phyloP scores from a whole-genome alignment of 768 basidiomycete species.

The Agaricus subrufescens region DNA sequence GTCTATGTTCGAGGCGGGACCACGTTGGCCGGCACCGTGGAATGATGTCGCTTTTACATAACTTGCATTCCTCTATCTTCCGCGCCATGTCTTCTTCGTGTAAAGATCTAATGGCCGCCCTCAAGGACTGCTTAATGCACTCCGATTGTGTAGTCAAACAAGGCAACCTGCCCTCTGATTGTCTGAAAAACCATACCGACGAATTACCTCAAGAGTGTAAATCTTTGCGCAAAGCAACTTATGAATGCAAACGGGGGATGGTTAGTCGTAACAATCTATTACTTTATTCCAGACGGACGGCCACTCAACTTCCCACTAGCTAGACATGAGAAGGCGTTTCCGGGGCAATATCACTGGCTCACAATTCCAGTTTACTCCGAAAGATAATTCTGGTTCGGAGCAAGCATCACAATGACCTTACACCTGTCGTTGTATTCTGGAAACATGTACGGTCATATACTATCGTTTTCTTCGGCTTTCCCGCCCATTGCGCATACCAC shows the following conservation, averaged over 20 bases:
- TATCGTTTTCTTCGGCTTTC: too few relatives aligned
- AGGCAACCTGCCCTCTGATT: conserved; percentile 77
- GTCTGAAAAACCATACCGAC: conserved; percentile 66
- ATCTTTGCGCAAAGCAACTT: conserved; percentile 73
- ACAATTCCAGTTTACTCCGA: conserved; percentile 40
- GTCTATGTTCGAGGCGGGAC: background rate
- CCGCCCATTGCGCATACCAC: too few relatives aligned
- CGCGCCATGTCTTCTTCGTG: conserved; percentile 76
- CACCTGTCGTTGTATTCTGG: background rate
- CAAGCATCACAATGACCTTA: conserved; percentile 1
- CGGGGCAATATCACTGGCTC: conserved; percentile 65
- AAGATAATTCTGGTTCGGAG: conserved; percentile 13
- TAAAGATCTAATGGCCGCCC: conserved; percentile 66
- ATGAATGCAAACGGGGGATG: conserved; percentile 90
- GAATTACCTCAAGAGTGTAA: conserved; percentile 82
- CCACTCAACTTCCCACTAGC: conserved; percentile 29
- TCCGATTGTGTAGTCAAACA: conserved; percentile 87
- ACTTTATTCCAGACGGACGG: background rate
- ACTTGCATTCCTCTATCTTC: background rate
- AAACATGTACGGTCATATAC: too few relatives aligned
- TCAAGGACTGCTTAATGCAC: conserved; percentile 79
- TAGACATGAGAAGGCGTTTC: conserved; percentile 84
- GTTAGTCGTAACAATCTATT: conserved; percentile 35
- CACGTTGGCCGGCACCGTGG: background rate
- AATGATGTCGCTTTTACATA: background rate